A percentile compares a stretch with the other conserved stretches of the same genome.
phyloP scores from a whole-genome alignment of 75 land plant species.

The Chamaecyparis obtusa region DNA sequence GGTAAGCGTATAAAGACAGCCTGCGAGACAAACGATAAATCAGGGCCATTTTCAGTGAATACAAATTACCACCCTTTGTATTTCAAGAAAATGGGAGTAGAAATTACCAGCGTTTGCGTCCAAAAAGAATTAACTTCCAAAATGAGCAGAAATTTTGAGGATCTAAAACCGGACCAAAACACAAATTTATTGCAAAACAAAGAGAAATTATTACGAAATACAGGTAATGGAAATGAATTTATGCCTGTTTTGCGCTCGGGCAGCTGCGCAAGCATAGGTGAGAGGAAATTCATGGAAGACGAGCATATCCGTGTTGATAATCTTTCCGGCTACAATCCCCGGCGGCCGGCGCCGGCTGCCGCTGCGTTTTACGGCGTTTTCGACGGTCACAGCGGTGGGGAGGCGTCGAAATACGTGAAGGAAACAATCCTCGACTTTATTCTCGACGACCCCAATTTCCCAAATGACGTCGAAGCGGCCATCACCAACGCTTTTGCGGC shows the following conservation, averaged over 20 bases:
- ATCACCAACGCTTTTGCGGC: constrained; percentile 60
- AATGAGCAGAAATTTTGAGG: too few species aligned
- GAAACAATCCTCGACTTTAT: constrained; percentile 62
- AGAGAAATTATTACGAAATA: background rate
- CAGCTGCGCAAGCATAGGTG: too few species aligned
- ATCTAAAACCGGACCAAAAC: too few species aligned
- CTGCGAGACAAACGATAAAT: too few species aligned
- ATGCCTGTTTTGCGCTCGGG: too few species aligned
- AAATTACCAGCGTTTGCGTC: too few species aligned
- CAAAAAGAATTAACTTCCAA: too few species aligned
- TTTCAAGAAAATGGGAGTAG: too few species aligned
- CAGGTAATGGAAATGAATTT: too few species aligned
- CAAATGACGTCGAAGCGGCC: constrained; percentile 40
- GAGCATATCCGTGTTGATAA: constrained; percentile 49
- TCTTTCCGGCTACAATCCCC: constrained; percentile 3
- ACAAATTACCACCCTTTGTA: too few species aligned
- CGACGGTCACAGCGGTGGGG: constrained; percentile 83
- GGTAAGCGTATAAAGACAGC: too few species aligned
- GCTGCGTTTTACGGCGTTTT: constrained; percentile 71
- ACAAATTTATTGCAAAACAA: background rate
- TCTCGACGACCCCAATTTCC: constrained; percentile 60
- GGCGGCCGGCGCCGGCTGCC: constrained; percentile 30
- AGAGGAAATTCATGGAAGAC: constrained; percentile 48
- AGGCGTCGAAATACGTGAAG: constrained; percentile 60
- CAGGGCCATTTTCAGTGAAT: too few species aligned